These are phyloP conservation scores for Mycothermus thermophilus DNA, from an alignment of 495 filamentous ascomycete species.

Conservation along the genomic window DNA sequence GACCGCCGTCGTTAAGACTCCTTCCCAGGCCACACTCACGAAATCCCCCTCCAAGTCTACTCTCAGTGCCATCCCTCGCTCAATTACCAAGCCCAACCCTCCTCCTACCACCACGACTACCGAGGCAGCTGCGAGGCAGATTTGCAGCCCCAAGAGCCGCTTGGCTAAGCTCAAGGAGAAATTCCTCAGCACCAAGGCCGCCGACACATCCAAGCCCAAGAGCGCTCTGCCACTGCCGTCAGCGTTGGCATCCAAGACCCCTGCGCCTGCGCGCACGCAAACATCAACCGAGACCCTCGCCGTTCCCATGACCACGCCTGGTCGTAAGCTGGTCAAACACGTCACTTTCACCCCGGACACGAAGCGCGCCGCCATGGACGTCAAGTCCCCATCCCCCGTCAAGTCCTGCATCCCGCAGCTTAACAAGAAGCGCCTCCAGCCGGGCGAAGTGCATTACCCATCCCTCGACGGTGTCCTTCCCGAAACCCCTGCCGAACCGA, in stretches of 20 bases:
- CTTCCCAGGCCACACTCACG: constrained; percentile 17
- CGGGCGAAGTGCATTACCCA: constrained; percentile 23
- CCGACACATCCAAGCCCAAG: constrained; percentile 16
- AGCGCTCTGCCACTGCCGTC: constrained; percentile 26
- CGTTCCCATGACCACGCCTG: constrained; percentile 35
- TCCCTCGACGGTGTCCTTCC: constrained; percentile 19
- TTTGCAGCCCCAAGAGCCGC: no score
- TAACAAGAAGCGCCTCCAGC: constrained; percentile 21
- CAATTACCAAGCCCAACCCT: constrained; percentile 25
- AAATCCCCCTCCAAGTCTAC: constrained; percentile 24
- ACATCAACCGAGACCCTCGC: constrained; percentile 32
- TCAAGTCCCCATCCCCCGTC: constrained; percentile 36
- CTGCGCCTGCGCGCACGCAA: constrained; percentile 26
- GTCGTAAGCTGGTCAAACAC: constrained; percentile 28
- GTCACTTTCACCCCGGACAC: constrained; percentile 36
- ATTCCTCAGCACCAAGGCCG: no score
- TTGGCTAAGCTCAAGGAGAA: no score
- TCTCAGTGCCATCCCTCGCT: constrained; percentile 20
- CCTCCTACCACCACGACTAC: background rate
- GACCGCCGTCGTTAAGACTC: constrained; percentile 41
- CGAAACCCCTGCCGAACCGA: constrained; percentile 12
- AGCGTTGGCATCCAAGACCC: constrained; percentile 26
- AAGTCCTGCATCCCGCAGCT: constrained; percentile 30
- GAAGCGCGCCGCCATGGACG: constrained; percentile 20
- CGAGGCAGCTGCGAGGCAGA: background rate